Evolutionary conservation across 2,329 filamentous ascomycete species (phyloP), one percentile per base, ranked within the genome.

Genomic region (Cephalotrichum gorgonifer): DNA sequence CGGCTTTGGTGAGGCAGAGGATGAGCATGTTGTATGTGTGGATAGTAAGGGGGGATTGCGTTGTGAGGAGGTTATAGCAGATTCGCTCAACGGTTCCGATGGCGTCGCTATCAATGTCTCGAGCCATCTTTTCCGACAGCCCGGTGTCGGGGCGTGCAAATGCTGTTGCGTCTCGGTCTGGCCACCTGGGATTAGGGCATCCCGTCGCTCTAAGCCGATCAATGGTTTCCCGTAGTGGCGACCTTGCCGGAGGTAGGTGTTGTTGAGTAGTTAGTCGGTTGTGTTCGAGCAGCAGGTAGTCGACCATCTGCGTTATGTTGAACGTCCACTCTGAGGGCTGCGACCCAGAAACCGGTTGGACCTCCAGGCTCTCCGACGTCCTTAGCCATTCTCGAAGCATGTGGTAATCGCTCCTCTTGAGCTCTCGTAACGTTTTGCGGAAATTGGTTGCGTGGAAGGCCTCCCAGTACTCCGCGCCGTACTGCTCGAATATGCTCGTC

Each of bases 21-120:
- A 91, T 74, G 25, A 93, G 71, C 12, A 75, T 73, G 58, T 89
- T 89, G 66, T 82, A 88, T 3, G 82, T 88, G 54, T 80, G 72
- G 31, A 86, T 74, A 53, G 78, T 78, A 1, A 86, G 84, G 0
- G 80, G 76, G 17, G 77, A 69, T 2, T 73, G 62, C 2, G 78
- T 80, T 3, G 79, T 67, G 15, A 88, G 71, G 3, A 93, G 66
- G 58, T 87, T 88, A 63, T 83, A 82, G 62, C 76, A 79, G 47
- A 81, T 68, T 56, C 70, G 72, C n/a, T 59, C 62, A 28, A 71
- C 61, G 3, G 50, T 51, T 35, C 35, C 46, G 12, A 23, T 12
- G n/a, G n/a, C 17, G 33, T 31, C 22, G 26, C 14, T 25, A 22
- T 25, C 46, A 12, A 48, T 33, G 46, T 48, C 46, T 26, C 27